These are phyloP conservation scores for Vigna trinervia DNA, from an alignment of 306 rosid genomes.

Conservation along the genomic window DNA sequence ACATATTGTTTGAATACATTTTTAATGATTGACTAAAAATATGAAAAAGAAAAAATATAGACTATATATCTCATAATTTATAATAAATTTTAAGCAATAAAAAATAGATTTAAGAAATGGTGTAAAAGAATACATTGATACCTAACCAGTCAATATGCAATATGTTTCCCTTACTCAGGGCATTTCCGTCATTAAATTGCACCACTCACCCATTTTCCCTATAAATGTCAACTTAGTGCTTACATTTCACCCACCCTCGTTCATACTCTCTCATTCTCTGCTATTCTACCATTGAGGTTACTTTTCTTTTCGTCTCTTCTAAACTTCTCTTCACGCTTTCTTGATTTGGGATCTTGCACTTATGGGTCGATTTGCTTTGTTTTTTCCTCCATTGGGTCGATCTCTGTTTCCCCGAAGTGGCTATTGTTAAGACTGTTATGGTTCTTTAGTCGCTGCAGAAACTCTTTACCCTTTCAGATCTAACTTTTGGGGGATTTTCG, in stretches of 20 bases:
- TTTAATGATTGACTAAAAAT: too few relatives aligned
- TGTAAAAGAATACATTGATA: too few relatives aligned
- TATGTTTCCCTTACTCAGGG: neutral
- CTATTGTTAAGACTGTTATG: neutral
- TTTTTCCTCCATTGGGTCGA: neutral
- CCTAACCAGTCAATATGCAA: too few relatives aligned
- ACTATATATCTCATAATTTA: too few relatives aligned
- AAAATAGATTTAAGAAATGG: too few relatives aligned
- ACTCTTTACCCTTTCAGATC: conserved; percentile 41
- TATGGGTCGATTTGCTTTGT: neutral
- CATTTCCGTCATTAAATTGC: neutral
- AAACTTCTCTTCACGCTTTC: neutral
- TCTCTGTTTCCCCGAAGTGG: too few relatives aligned
- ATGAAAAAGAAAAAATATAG: too few relatives aligned
- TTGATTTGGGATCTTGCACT: conserved; percentile 10
- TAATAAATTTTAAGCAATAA: too few relatives aligned
- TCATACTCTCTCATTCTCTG: too few relatives aligned
- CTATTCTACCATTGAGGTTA: neutral
- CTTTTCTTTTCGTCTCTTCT: neutral
- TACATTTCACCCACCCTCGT: neutral
- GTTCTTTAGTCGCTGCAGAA: neutral
- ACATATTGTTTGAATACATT: too few relatives aligned
- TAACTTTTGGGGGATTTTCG: neutral
- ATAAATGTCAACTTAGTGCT: neutral
- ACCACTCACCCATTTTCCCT: neutral